Conservation (phyloP, 2,329 filamentous ascomycete genomes). For the Amphichorda felina region DNA sequence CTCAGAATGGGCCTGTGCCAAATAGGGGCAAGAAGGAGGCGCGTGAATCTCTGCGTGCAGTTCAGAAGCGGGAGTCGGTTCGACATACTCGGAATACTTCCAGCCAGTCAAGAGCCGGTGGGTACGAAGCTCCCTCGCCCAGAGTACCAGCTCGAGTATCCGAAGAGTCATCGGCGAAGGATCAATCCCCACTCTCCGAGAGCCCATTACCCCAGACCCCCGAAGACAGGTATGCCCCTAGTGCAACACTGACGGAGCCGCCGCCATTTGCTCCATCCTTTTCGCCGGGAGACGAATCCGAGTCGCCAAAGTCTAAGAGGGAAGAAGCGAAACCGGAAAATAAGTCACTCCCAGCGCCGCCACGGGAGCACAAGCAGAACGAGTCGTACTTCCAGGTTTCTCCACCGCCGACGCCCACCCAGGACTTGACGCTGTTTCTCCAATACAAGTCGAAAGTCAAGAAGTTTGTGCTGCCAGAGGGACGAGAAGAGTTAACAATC, state of each 20-base stretch:
- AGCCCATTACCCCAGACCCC: slow-evolving; percentile 24
- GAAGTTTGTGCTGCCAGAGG: slow-evolving; percentile 82
- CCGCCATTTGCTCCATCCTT: slow-evolving; percentile 31
- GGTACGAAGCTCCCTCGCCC: slow-evolving; percentile 48
- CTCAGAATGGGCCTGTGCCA: slow-evolving; percentile 73
- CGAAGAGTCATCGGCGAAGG: slow-evolving; percentile 37
- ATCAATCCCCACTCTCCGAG: slow-evolving; percentile 9
- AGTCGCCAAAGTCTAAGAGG: slow-evolving; percentile 4
- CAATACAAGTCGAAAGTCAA: slow-evolving; percentile 97
- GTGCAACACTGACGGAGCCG: slow-evolving; percentile 48
- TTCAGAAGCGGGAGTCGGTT: slow-evolving; percentile 40
- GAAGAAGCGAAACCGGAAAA: slow-evolving; percentile 1
- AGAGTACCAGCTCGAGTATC: slow-evolving; percentile 48
- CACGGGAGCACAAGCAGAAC: slow-evolving; percentile 29
- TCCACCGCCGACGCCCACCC: slow-evolving; percentile 55
- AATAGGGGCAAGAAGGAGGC: slow-evolving; percentile 63
- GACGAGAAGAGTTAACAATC: slow-evolving; percentile 72
- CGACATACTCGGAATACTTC: slow-evolving; percentile 37
- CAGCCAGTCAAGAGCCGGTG: slow-evolving; percentile 25
- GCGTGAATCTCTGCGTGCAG: slow-evolving; percentile 68
- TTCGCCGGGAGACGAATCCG: slow-evolving; percentile 8
- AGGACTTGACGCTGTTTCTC: slow-evolving; percentile 85
- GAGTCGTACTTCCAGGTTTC: slow-evolving; percentile 45
- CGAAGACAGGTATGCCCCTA: slow-evolving; percentile 50
- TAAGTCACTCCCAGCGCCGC: slow-evolving; percentile 4